These are phyloP conservation scores for Neofusicoccum sp. DNA, from an alignment of 2,329 filamentous ascomycete genomes.

Conservation along the genomic window DNA sequence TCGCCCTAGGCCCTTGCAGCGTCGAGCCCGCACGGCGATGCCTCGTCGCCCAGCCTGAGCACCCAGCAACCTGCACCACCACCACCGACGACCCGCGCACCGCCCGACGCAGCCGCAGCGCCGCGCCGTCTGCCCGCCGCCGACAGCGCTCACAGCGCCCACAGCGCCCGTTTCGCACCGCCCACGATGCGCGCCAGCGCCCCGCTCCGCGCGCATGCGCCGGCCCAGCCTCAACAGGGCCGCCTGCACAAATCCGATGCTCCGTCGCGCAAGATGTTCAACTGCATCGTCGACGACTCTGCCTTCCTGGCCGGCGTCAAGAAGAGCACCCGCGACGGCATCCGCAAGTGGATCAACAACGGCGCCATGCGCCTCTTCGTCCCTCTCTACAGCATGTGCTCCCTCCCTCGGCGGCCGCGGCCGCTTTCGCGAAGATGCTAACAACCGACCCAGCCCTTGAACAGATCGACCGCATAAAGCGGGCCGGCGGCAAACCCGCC, in stretches of 20 bases:
- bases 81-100: background rate
- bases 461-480: slow-evolving; percentile 46
- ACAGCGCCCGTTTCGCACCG: background rate
- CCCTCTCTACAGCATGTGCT: slow-evolving; percentile 48
- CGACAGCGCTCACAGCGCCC: background rate
- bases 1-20: slow-evolving; percentile 17
- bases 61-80: slow-evolving; percentile 5
- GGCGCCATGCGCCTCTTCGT: slow-evolving; percentile 52
- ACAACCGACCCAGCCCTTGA: slow-evolving; percentile 42
- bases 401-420: background rate
- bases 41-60: slow-evolving; percentile 13
- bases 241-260: slow-evolving; percentile 15
- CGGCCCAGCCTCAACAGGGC: background rate
- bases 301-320: slow-evolving; percentile 52
- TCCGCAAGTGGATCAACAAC: slow-evolving; percentile 51
- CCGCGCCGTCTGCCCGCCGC: background rate
- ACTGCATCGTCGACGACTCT: slow-evolving; percentile 54
- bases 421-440: background rate
- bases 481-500: slow-evolving; percentile 41
- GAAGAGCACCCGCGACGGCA: slow-evolving; percentile 52
- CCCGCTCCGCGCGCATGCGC: slow-evolving; percentile 17
- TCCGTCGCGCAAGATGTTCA: slow-evolving; percentile 48
- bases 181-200: slow-evolving; percentile 14
- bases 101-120: background rate
- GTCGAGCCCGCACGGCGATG: slow-evolving; percentile 17